These are phyloP conservation scores for Scleromitrula shiraiana DNA, from an alignment of 2,329 filamentous ascomycete genomes.

Conservation along the genomic window DNA sequence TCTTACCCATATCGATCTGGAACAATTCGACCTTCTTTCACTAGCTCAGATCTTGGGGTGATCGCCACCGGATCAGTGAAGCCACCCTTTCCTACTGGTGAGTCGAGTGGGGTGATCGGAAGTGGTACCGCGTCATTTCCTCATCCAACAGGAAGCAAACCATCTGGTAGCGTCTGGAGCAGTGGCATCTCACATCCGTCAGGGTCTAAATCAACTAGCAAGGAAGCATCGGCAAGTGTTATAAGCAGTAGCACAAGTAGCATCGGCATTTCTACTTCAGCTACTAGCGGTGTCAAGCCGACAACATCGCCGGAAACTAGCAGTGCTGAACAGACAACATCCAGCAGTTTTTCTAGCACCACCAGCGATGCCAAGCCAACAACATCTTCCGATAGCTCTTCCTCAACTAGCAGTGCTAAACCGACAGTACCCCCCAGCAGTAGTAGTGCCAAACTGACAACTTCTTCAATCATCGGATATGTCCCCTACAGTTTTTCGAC, in stretches of 20 bases:
- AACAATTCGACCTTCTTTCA: not conserved
- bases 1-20: not conserved
- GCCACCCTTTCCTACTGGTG: not conserved
- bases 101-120: not conserved
- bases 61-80: not conserved
- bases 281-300: no score
- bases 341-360: not conserved
- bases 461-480: not conserved
- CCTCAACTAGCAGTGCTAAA: not conserved
- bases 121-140: not conserved
- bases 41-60: not conserved
- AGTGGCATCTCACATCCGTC: not conserved
- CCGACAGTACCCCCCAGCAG: not conserved
- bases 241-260: no score
- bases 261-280: no score
- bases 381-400: not conserved
- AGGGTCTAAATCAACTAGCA: not conserved
- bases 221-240: not conserved
- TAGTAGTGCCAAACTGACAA: not conserved
- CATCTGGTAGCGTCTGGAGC: not conserved
- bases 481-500: constrained; percentile 3
- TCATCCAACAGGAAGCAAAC: not conserved
- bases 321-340: not conserved
- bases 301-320: not conserved
- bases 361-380: not conserved